Base-by-base conservation (phyloP, 2,329 filamentous ascomycete genomes). In the Aureobasidium pullulans region DNA sequence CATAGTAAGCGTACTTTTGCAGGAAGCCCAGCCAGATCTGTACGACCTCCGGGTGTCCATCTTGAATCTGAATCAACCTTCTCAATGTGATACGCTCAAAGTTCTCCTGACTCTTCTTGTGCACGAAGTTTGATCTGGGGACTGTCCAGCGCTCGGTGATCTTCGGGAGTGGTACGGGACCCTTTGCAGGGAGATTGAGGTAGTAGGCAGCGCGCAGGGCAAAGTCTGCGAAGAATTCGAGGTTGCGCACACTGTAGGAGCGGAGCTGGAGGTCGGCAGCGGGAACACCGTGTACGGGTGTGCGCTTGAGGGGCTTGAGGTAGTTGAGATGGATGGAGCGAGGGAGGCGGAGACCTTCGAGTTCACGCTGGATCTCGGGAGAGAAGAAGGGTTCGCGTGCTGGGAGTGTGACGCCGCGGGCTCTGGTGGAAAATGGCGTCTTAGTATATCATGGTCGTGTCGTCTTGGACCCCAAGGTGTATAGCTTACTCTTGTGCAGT, bases 41-140 rank as follows among this genome's bases (percentile, higher is more conserved):
- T 37, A 99, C 91, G 1, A 85, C 87, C 71, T 96, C 90, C 0
- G 91, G 86, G 68, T 96, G 82, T 0, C 91, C 94, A 69, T 97
- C 94, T 65, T 90, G 87, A 69, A 99, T 94, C 75, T 96, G 91
- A 56, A 99, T 91, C 67, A 96, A 73, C 13, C 94, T 81, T 58
- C 92, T 84, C 67, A 92, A 75, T 1, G 94, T 99, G 62, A 94
- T 86, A 58, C 94, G 83, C 77, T 97, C 93, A 70, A 96, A 99
- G 75, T 99, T 99, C 77, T 99, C 94, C 75, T 99, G 92, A 39
- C 85, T 87, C 77, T 99, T 99, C 77, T 97, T 99, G 79, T 90
- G 89, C 65, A 96, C 90, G 78, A 99, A 99, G 72, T 89, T 88
- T 69, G 84, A 84, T 68, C 85, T 84, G 9, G 91, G 90, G 1